phyloP scores from a whole-genome alignment of 1,284 basidiomycete species.

The Sanguinoderma infundibulare region DNA sequence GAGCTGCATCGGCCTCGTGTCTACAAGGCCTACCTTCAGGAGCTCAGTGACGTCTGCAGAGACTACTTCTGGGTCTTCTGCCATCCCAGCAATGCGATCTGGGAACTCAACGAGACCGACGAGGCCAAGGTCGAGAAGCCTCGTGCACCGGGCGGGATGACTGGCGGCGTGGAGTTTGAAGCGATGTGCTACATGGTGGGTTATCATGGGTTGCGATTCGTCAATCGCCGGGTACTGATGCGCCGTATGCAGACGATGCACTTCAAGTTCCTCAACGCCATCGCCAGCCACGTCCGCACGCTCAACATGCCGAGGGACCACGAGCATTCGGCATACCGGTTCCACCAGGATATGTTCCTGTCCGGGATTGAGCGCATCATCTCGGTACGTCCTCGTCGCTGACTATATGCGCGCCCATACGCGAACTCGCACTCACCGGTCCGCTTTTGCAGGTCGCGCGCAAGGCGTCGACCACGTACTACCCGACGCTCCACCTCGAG shows the following conservation, averaged over 20 bases:
- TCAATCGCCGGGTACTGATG: not conserved
- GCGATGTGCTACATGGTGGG: constrained; percentile 94
- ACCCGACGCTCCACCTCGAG: constrained; percentile 91
- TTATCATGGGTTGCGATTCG: constrained; percentile 10
- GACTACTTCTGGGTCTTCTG: constrained; percentile 99
- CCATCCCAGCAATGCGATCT: constrained; percentile 91
- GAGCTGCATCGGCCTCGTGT: constrained; percentile 82
- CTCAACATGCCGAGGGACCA: constrained; percentile 67
- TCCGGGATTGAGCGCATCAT: constrained; percentile 88
- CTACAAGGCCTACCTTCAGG: constrained; percentile 91
- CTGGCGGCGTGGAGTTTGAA: constrained; percentile 97
- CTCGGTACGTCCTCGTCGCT: constrained; percentile 48
- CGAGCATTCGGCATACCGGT: constrained; percentile 76
- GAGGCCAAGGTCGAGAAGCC: constrained; percentile 87
- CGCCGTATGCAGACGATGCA: constrained; percentile 70
- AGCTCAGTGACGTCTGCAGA: constrained; percentile 87
- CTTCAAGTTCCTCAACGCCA: constrained; percentile 81
- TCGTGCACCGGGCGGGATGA: constrained; percentile 96
- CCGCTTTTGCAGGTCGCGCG: constrained; percentile 72
- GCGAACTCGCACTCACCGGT: not conserved
- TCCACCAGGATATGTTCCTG: constrained; percentile 85
- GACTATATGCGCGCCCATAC: not conserved
- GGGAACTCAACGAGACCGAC: constrained; percentile 83
- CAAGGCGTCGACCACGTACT: constrained; percentile 92
- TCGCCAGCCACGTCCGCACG: constrained; percentile 66